phyloP scores from a whole-genome alignment of 805 yeast species.

The Nakazawaea wickerhamii region DNA sequence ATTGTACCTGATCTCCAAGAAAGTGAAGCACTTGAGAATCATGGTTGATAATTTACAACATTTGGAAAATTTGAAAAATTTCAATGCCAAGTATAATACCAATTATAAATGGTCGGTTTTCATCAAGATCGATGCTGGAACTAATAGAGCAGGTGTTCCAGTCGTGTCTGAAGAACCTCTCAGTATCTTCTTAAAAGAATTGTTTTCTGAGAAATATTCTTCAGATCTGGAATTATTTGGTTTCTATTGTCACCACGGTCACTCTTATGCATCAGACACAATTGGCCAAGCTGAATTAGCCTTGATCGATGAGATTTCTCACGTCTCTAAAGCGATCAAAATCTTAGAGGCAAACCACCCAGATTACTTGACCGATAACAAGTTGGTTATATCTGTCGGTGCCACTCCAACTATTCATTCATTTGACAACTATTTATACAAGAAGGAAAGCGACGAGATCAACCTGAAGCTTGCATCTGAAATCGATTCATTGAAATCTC shows the following conservation, averaged over 20 bases:
- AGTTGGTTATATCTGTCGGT: conserved; percentile 61
- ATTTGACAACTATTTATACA: conserved; percentile 26
- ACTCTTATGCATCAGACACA: conserved; percentile 50
- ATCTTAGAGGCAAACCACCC: conserved; percentile 32
- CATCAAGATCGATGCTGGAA: conserved; percentile 67
- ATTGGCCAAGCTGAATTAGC: conserved; percentile 40
- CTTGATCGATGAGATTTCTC: conserved; percentile 50
- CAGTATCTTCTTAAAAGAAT: conserved; percentile 27
- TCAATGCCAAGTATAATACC: conserved; percentile 17
- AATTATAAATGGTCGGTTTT: conserved; percentile 54
- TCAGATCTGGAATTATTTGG: conserved; percentile 48
- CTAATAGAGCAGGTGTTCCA: conserved; percentile 60
- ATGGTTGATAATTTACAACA: conserved; percentile 62
- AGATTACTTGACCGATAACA: conserved; percentile 10
- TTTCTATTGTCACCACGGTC: conserved; percentile 77
- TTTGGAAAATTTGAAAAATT: conserved; percentile 39
- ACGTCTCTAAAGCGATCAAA: conserved; percentile 50
- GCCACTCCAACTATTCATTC: conserved; percentile 81
- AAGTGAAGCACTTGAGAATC: conserved; percentile 41
- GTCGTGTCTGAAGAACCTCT: conserved; percentile 28
- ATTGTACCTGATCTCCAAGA: conserved; percentile 35
- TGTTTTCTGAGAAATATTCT: conserved; percentile 22
- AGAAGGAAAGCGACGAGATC: conserved; percentile 19
- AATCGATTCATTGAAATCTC: conserved; percentile 18
- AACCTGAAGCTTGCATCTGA: conserved; percentile 16